Base-by-base conservation (phyloP, 2,329 filamentous ascomycete genomes). In the Diplodia mutila region DNA sequence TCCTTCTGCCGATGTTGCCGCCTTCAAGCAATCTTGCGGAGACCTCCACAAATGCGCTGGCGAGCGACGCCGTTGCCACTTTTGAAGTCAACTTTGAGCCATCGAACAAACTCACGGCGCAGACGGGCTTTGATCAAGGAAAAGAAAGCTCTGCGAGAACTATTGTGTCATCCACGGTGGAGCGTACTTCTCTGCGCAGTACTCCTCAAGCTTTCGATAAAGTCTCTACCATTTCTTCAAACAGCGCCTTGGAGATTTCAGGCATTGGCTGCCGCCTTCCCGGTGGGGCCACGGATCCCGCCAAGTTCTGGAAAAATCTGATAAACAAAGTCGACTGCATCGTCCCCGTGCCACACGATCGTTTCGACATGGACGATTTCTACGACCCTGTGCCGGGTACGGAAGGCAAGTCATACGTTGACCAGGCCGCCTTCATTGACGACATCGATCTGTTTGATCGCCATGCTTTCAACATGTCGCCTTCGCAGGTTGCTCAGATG, bases 381-480 rank as follows among this genome's bases (percentile, higher is more conserved):
- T 32, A 75, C 27, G 73, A 76, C 21, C 75, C 71, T 70, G 71
- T 74, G 46, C 61, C 75, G 42, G 29, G 59, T 8, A 66, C 72
- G 14, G 39, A 68, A 0, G 76, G 76, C 0, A 67, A 74, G 0
- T 73, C 79, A 3, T 21, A 21, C 14, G 29, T 39, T 6, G 29
- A 21, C 16, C 29, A 55, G 7, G 53, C 29, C 32, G 29, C 29
- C n/a, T 55, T 55, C 11, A 75, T 80, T 0, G 46, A 11, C 11
- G 69, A 69, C 37, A 34, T 69, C 9, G 23, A 55, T 18, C 25
- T 61, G 1, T 72, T 73, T 37, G 71, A 73, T 61, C 37, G 67
- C 6, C 12, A 51, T 3, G 72, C 72, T 54, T 73, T 72, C 67
- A 68, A 66, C 37, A 69, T 72, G 29, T 29, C 49, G 4, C 37